Conservation (phyloP, 805 yeast species). For the Peterozyma toletana region DNA sequence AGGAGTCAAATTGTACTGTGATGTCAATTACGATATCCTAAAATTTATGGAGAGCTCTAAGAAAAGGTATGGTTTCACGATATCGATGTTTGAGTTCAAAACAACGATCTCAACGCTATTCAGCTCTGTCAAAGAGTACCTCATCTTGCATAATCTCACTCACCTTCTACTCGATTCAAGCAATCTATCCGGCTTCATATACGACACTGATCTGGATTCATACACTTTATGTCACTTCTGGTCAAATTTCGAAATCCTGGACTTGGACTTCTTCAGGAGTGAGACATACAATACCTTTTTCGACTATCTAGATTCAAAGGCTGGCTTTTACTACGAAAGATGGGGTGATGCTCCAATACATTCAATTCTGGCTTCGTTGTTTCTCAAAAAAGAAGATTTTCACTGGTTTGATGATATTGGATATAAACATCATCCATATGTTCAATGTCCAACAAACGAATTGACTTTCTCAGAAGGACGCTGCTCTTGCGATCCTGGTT, state of each 20-base stretch:
- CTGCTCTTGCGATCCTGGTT: constrained; percentile 23
- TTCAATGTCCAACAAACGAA: constrained; percentile 22
- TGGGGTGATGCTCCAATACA: constrained; percentile 79
- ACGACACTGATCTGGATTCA: constrained; percentile 3
- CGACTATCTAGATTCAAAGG: constrained; percentile 53
- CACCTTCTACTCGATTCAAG: not conserved
- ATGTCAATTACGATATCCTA: constrained; percentile 58
- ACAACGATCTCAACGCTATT: constrained; percentile 45
- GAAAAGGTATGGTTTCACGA: constrained; percentile 58
- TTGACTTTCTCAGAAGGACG: constrained; percentile 10
- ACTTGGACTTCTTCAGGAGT: constrained; percentile 56
- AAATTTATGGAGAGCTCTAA: constrained; percentile 43
- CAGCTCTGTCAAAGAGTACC: constrained; percentile 1
- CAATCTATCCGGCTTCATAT: constrained; percentile 4
- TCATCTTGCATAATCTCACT: not conserved
- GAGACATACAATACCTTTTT: constrained; percentile 52
- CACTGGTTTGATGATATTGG: constrained; percentile 25
- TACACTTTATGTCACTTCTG: constrained; percentile 79
- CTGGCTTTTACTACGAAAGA: constrained; percentile 81
- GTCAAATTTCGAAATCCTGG: constrained; percentile 74
- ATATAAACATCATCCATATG: constrained; percentile 25
- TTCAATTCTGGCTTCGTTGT: constrained; percentile 32
- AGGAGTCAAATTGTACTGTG: constrained; percentile 53
- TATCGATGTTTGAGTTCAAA: constrained; percentile 57
- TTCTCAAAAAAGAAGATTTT: constrained; percentile 18